These are phyloP conservation scores for Ceriops decandra DNA, from an alignment of 345 rosid genomes.

Conservation along the genomic window DNA sequence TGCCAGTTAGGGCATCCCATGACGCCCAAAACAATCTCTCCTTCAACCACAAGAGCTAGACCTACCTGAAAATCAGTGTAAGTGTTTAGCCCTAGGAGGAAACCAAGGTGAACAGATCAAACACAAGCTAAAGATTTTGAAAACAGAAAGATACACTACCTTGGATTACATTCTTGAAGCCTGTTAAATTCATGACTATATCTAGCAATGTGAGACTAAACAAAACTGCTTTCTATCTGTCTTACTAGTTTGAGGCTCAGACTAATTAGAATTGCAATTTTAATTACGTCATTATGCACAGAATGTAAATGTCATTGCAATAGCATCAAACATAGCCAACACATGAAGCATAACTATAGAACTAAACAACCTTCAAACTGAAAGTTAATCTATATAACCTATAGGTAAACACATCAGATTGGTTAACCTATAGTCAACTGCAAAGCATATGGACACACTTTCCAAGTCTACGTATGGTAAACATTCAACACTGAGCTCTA, in stretches of 20 bases:
- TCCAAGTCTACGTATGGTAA: not conserved
- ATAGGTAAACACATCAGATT: too few relatives aligned
- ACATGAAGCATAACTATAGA: too few relatives aligned
- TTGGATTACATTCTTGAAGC: not conserved
- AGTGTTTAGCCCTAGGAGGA: conserved; percentile 19
- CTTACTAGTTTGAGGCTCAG: not conserved
- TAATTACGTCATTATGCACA: not conserved
- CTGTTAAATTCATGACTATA: not conserved
- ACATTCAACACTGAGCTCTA: too few relatives aligned
- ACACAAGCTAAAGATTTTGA: not conserved
- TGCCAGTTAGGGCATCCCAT: conserved; percentile 96
- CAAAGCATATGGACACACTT: not conserved
- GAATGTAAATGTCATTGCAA: not conserved
- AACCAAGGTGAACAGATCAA: not conserved
- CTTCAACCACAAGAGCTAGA: conserved; percentile 81
- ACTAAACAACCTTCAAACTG: too few relatives aligned
- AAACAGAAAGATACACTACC: not conserved
- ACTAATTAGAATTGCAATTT: not conserved
- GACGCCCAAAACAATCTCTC: conserved; percentile 67
- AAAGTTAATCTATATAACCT: too few relatives aligned
- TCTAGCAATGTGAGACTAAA: not conserved
- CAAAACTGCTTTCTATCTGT: not conserved
- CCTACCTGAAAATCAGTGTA: conserved; percentile 57
- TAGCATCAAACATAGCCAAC: too few relatives aligned
- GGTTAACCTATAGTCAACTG: too few relatives aligned